Evolutionary conservation across 2,329 filamentous ascomycete species (phyloP), one percentile per base, ranked within the genome.

Genomic region (Dryadomyces quercus-mongolicae): DNA sequence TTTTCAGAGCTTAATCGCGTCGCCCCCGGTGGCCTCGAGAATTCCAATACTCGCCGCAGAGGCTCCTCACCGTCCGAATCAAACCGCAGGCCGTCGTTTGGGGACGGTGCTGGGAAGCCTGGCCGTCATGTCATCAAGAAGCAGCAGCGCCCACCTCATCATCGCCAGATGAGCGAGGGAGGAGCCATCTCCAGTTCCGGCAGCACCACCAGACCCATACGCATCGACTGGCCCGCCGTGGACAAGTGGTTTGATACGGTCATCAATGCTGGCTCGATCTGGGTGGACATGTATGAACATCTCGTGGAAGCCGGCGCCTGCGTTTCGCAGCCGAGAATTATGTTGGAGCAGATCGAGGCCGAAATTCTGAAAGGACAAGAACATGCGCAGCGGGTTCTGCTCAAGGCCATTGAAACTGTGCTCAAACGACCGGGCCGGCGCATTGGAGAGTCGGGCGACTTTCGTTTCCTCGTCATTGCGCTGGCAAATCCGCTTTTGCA

Each of bases 61-160:
- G 40, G 21, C 1, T 3, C 40, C 5, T 5, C 7, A 15, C 3
- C 82, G 3, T 76, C 76, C 40, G 83, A 87, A 51, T 68, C 90
- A 20, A 88, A 93, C 64, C 80, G 85, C 1, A 93, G 90, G 5
- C 70, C 92, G 20, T 71, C 90, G 91, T 2, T 87, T 86, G 2
- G 81, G 91, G 62, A 75, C 91, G 60, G 85, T 84, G 80, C 78
- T 8, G 92, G 86, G 88, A 92, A 87, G 86, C 83, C 84, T 49
- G 86, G 84, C 1, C 76, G 76, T 50, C 73, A 77, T 62, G 66
- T 73, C 40, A 67, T 51, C 64, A 57, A 65, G 68, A 46, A 34
- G 22, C 54, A 36, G 4, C 20, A 21, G 34, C 50, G 36, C 3
- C 12, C 21, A 9, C 1, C 20, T 3, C 45, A 47, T 15, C 43